Evolutionary conservation across 345 rosid genomes (phyloP).

Genomic region (Orychophragmus violaceus): DNA sequence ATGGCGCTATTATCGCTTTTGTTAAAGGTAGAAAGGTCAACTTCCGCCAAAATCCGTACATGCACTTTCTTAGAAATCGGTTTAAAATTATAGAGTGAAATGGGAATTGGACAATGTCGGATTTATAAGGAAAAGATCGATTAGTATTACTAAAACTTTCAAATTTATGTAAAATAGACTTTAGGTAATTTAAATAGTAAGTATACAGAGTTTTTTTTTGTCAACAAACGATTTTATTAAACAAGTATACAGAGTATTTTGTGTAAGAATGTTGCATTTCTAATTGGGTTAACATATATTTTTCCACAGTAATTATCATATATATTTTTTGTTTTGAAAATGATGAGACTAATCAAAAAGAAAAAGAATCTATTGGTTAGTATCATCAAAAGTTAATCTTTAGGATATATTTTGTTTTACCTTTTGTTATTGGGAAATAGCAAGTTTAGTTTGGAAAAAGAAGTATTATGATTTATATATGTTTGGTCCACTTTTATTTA

Average conservation of each 20-base stretch:
- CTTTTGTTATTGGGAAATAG: not conserved
- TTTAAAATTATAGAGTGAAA: not conserved
- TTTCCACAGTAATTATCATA: too few relatives aligned
- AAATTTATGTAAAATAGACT: not conserved
- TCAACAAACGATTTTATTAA: too few relatives aligned
- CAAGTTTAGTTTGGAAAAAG: not conserved
- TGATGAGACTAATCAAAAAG: not conserved
- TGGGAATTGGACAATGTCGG: not conserved
- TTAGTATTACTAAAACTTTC: not conserved
- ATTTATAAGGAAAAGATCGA: not conserved
- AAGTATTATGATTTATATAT: not conserved
- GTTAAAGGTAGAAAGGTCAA: not conserved
- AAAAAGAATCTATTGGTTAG: not conserved
- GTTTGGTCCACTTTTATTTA: not conserved
- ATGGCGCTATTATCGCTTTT: not conserved
- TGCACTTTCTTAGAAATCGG: not conserved
- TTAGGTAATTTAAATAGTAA: too few relatives aligned
- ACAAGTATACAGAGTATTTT: not conserved
- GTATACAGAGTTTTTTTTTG: too few relatives aligned
- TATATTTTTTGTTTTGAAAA: not conserved
- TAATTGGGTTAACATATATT: too few relatives aligned
- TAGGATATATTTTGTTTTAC: not conserved
- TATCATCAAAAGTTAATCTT: not conserved
- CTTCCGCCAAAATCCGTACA: slow-evolving; percentile 6
- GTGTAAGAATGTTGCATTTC: not conserved